Evolutionary conservation across 2,329 filamentous ascomycete genomes (phyloP).

Genomic region (Trichoderma guizhouense): DNA sequence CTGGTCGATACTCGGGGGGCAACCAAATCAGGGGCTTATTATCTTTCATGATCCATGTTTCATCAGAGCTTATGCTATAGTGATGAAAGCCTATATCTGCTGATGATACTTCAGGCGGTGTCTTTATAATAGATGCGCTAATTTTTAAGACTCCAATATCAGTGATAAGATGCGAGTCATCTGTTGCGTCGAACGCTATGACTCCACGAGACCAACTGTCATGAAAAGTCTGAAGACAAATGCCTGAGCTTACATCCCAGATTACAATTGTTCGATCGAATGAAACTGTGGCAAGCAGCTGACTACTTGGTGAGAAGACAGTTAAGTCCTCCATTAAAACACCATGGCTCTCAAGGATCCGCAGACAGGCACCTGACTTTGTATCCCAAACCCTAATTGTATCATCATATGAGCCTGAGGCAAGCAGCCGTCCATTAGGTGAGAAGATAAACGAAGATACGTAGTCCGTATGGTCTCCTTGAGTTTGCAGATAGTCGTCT

Average conservation of each 20-base stretch:
- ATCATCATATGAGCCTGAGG: neutral
- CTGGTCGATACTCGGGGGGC: constrained; percentile 18
- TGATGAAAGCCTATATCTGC: neutral
- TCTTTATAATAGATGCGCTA: neutral
- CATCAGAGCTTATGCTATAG: neutral
- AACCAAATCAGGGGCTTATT: constrained; percentile 19
- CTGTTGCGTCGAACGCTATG: neutral
- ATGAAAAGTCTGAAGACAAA: neutral
- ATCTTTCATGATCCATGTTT: constrained; percentile 2
- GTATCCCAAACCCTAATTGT: neutral
- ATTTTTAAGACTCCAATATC: neutral
- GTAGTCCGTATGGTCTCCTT: neutral
- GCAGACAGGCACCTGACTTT: neutral
- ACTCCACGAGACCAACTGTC: neutral
- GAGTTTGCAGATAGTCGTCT: neutral
- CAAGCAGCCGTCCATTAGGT: neutral
- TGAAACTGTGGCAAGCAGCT: neutral
- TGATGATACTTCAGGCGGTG: neutral
- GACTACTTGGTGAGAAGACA: neutral
- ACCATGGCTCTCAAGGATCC: neutral
- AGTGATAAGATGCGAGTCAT: neutral
- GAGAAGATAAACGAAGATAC: neutral
- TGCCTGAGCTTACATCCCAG: neutral
- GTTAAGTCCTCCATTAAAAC: fast-evolving
- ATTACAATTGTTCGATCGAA: neutral